Evolutionary conservation across 441 rosid genomes (phyloP).

Genomic region (Euphorbia celastroides): DNA sequence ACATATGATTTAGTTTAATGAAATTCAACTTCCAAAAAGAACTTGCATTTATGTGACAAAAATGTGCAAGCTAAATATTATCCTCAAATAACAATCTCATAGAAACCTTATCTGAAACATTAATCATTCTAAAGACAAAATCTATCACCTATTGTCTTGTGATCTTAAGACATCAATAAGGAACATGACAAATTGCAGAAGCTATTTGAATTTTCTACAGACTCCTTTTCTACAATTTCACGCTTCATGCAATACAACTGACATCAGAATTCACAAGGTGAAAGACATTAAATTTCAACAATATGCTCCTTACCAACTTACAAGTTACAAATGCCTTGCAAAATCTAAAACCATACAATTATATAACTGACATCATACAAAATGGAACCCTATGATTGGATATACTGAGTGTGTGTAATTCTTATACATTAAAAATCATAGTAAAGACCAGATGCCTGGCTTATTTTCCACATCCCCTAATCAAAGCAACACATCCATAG

Average conservation of each 20-base stretch:
- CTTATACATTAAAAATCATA: not conserved
- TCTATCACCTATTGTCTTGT: not conserved
- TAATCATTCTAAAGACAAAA: not conserved
- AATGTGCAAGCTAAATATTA: not conserved
- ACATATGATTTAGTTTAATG: not conserved
- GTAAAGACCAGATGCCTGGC: not conserved
- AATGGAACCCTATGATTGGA: not conserved
- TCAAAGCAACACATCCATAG: not conserved
- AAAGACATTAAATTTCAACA: not conserved
- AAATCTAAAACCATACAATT: not conserved
- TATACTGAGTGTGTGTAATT: not conserved
- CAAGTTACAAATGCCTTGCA: not conserved
- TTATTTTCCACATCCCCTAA: not conserved
- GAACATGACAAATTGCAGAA: not conserved
- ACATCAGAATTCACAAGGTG: not conserved
- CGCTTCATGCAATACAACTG: not conserved
- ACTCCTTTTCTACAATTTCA: not conserved
- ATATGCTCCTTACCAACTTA: not conserved
- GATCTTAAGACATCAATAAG: not conserved
- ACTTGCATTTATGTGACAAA: not conserved
- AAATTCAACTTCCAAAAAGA: not conserved
- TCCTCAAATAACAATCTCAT: not conserved
- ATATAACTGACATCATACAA: not conserved
- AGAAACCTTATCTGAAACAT: not conserved
- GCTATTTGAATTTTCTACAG: not conserved